A percentile compares a stretch with the other conserved stretches of the same genome.
These are phyloP conservation scores for Fagopyrum esculentum DNA, from an alignment of 148 eudicot species.

Conservation along the genomic window DNA sequence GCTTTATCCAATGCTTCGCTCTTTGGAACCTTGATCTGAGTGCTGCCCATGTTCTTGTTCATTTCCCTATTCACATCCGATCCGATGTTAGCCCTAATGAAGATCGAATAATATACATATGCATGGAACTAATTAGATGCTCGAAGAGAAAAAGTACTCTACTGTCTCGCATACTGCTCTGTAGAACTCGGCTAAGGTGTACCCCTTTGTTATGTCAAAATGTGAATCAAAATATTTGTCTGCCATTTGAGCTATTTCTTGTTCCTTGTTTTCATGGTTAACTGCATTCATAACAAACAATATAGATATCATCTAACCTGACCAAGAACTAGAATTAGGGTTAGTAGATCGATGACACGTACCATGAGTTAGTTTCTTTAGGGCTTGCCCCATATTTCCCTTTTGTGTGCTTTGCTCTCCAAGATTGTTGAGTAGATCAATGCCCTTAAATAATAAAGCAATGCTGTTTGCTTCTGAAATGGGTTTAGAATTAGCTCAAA, in stretches of 20 bases:
- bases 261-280: constrained; percentile 30
- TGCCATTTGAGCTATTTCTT: constrained; percentile 33
- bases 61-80: constrained; percentile 33
- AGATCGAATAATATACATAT: too few species aligned
- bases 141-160: constrained; percentile 31
- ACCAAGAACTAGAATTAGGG: background rate
- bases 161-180: constrained; percentile 53
- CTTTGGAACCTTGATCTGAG: constrained; percentile 60
- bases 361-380: constrained; percentile 10
- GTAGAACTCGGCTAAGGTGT: constrained; percentile 37
- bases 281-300: constrained; percentile 28
- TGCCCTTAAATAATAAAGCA: background rate
- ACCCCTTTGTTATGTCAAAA: constrained; percentile 21
- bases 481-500: constrained; percentile 12
- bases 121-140: background rate
- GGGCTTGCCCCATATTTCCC: constrained; percentile 8
- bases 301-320: background rate
- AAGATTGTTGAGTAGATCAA: background rate
- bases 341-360: background rate
- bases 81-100: too few species aligned
- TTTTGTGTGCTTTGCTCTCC: background rate
- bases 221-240: constrained; percentile 31
- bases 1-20: constrained; percentile 30
- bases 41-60: constrained; percentile 48
- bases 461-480: background rate